These are phyloP conservation scores for Mycosarcoma mackinlayi DNA, from an alignment of 1,284 basidiomycete species.

Conservation along the genomic window DNA sequence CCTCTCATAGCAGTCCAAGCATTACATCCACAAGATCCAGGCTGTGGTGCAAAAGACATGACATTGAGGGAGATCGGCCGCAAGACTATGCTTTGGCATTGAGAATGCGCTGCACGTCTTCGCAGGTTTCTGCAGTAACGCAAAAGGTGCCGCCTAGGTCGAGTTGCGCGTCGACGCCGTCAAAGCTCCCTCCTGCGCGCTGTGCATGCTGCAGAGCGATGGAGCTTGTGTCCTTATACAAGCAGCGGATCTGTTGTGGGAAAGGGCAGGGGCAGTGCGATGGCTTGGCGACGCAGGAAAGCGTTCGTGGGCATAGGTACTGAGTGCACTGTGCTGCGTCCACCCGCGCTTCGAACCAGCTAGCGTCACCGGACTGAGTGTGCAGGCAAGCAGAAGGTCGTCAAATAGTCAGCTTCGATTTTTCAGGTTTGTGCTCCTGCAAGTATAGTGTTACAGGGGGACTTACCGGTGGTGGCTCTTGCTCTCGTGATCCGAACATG, in stretches of 20 bases:
- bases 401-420: not conserved
- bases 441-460: too few relatives aligned
- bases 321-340: conserved; percentile 56
- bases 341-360: conserved; percentile 60
- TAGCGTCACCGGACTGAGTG: conserved; percentile 51
- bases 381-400: too few relatives aligned
- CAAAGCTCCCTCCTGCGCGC: conserved; percentile 35
- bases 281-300: conserved; percentile 61
- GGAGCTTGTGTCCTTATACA: conserved; percentile 47
- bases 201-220: conserved; percentile 13
- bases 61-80: not conserved
- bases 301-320: conserved; percentile 60
- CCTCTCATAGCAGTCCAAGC: not conserved
- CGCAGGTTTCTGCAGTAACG: conserved; percentile 51
- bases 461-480: conserved; percentile 59
- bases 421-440: too few relatives aligned
- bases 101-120: conserved; percentile 32
- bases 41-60: not conserved
- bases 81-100: conserved; percentile 21
- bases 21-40: not conserved
- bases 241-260: conserved; percentile 57
- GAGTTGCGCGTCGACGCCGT: conserved; percentile 40
- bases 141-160: conserved; percentile 56
- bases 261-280: conserved; percentile 63
- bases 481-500: conserved; percentile 40